These are phyloP conservation scores for Blumeria hordei DNA, from an alignment of 2,329 filamentous ascomycete species.

Conservation along the genomic window DNA sequence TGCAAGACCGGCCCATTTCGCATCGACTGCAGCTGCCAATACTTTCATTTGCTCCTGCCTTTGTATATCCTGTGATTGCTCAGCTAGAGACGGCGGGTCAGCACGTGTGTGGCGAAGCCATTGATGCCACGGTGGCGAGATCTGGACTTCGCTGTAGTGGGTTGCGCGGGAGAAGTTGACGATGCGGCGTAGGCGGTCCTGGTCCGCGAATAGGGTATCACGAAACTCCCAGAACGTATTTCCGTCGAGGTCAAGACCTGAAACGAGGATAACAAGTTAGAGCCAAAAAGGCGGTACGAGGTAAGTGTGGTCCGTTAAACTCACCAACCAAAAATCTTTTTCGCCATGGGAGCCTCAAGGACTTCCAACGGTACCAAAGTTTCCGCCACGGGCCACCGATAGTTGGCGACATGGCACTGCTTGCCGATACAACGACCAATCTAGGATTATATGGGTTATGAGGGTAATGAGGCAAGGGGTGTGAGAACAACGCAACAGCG, in stretches of 20 bases:
- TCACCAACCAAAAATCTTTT: slow-evolving; percentile 36
- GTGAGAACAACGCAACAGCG: no score
- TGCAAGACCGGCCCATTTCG: slow-evolving; percentile 35
- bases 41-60: slow-evolving; percentile 28
- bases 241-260: slow-evolving; percentile 38
- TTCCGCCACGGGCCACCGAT: slow-evolving; percentile 8
- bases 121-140: slow-evolving; percentile 41
- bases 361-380: slow-evolving; percentile 36
- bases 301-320: slow-evolving; percentile 4
- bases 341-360: slow-evolving; percentile 36
- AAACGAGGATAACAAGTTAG: not conserved
- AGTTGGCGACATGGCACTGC: slow-evolving; percentile 7
- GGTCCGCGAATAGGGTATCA: slow-evolving; percentile 17
- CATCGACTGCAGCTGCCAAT: slow-evolving; percentile 36
- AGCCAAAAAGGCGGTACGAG: not conserved
- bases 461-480: not conserved
- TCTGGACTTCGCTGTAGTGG: slow-evolving; percentile 28
- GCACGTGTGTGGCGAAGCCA: slow-evolving; percentile 38
- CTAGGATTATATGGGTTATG: not conserved
- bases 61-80: slow-evolving; percentile 28
- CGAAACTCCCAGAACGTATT: slow-evolving; percentile 49
- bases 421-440: no score
- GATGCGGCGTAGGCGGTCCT: slow-evolving; percentile 32
- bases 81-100: slow-evolving; percentile 28
- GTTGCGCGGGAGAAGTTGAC: slow-evolving; percentile 30